These are phyloP conservation scores for Cytospora piceicola DNA, from an alignment of 2,329 filamentous ascomycete species.

Conservation along the genomic window DNA sequence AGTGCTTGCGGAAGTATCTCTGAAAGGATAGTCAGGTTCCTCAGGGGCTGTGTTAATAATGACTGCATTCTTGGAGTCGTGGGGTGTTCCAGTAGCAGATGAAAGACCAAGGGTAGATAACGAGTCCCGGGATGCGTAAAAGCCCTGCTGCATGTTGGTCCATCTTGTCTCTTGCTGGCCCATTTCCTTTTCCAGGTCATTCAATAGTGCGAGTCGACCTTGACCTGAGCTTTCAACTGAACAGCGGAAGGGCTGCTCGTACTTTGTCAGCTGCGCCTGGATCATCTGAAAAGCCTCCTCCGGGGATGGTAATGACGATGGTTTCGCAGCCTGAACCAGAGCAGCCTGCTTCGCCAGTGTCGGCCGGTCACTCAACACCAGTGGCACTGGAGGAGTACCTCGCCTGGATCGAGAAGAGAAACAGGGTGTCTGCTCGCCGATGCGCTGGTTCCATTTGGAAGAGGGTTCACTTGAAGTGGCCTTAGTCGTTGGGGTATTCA, in stretches of 20 bases:
- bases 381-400: conserved; percentile 59
- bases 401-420: conserved; percentile 61
- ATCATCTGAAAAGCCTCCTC: conserved; percentile 53
- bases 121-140: conserved; percentile 51
- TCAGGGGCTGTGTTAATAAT: background rate
- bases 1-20: conserved; percentile 33
- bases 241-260: conserved; percentile 48
- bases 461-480: conserved; percentile 33
- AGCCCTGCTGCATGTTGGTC: conserved; percentile 59
- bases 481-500: conserved; percentile 32
- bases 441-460: conserved; percentile 56
- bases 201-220: conserved; percentile 53
- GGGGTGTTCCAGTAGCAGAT: conserved; percentile 40
- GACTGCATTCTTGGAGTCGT: conserved; percentile 16
- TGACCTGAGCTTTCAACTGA: conserved; percentile 45
- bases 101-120: conserved; percentile 50
- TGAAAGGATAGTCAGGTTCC: background rate
- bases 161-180: conserved; percentile 62
- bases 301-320: conserved; percentile 58
- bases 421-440: conserved; percentile 62
- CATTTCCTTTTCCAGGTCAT: conserved; percentile 66
- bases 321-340: conserved; percentile 52
- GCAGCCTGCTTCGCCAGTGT: conserved; percentile 47
- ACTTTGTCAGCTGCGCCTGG: conserved; percentile 54
- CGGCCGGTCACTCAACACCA: conserved; percentile 49